Base-by-base conservation (phyloP, 2,329 filamentous ascomycete species). In the Diplocarpon mali region DNA sequence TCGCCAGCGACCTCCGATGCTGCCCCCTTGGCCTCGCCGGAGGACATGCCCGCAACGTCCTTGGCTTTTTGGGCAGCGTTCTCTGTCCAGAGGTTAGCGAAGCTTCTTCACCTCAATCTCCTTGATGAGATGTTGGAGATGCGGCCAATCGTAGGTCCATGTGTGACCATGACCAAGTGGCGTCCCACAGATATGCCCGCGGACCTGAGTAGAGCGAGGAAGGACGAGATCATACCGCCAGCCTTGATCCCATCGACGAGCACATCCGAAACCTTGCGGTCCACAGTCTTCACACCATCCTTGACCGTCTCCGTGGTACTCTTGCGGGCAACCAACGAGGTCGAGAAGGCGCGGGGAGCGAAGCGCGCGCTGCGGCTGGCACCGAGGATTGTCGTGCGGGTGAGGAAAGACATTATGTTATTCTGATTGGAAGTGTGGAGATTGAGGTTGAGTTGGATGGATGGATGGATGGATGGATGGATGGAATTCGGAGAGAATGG, bases 231-330 rank as follows among this genome's bases (percentile, higher is more conserved):
- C 72, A 47, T 67, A 80, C 78, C 62, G 39, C 72, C 71, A 38
- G 67, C 65, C 53, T 82, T 68, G 58, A 83, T 77, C 13, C 75
- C 76, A 32, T 76, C 73, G 24, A 80, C 72, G 14, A 82, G 58
- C 59, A 77, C 80, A 59, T 78, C 72, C 47, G 72, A 71, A 35
- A 82, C 74, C 40, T 65, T 69, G 27, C 75, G 69, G 64, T 82
- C 75, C 5, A 79, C 74, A 5, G 64, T 65, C 63, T 80, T 78
- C 46, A 75, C 62, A 3, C 69, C 69, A 49, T 81, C 76, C 63
- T 80, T 82, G 54, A 73, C 71, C 0, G 68, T 53, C 45, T 80
- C 73, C 41, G 71, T 65, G 2, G 69, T 64, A 9, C 68, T 65
- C 64, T 76, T 78, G 38, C 66, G 66, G 8, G 62, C 53, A 2